Evolutionary conservation across 2,329 filamentous ascomycete genomes (phyloP), one percentile per base, ranked within the genome.

Genomic region (Cercospora sojina): DNA sequence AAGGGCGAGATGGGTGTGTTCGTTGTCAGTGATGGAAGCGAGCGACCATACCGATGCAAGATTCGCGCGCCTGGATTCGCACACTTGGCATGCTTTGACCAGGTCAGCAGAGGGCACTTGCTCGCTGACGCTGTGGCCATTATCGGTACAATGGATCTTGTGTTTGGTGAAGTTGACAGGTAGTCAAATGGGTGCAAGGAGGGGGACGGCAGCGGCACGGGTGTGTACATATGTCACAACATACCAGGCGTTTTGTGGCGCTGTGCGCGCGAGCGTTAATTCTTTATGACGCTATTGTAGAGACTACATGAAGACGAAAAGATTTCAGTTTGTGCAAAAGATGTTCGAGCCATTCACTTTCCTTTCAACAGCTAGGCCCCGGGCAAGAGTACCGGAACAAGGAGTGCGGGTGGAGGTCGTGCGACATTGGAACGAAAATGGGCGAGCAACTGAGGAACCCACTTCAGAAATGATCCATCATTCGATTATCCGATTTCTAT

Each of bases 1-100:
- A 99, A 99, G 90, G 95, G 95, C 75, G 95, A 99, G 84, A 99
- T 99, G 95, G 95, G 91, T 79, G 95, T 99, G 53, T 99, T 91
- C 79, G 83, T 99, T 60, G 95, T 99, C 76, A 96, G 91, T 78
- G 95, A 99, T 78, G 95, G 95, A 70, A 95, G 89, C 78, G 95
- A 99, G 86, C 86, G 95, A 77, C 95, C 95, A 56, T 99, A 99
- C 84, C 87, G 96, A 77, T 97, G 95, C 83, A 96, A 97, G 84
- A 97, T 99, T 75, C 89, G 95, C 75, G 94, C 96, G 41, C 95
- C 95, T 66, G 95, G 95, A 69, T 99, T 99, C 77, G 95, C 95
- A 70, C 96, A 99, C 82, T 82, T 99, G 80, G 88, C 87, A 76
- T 94, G 92, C 72, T 97, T 99, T 79, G 95, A 99, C 79, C 94